Percentiles rank a stretch among this genome's conserved stretches.
These are phyloP conservation scores for Gymnopilus junonius DNA, from an alignment of 768 basidiomycete species.

Conservation along the genomic window DNA sequence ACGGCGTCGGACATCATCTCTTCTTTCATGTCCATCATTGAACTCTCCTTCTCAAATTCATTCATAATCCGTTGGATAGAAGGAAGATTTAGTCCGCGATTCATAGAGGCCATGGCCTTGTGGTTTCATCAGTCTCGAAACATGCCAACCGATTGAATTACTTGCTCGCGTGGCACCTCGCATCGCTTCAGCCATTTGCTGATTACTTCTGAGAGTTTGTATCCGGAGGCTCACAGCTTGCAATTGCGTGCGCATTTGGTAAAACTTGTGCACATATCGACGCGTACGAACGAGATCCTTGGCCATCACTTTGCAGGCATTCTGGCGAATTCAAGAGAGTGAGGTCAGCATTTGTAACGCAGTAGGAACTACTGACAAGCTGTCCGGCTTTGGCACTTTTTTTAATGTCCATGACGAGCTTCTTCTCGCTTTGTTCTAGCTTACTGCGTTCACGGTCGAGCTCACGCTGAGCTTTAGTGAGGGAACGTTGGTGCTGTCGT, in stretches of 20 bases:
- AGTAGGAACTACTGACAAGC: slow-evolving; percentile 60
- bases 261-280: slow-evolving; percentile 96
- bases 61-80: slow-evolving; percentile 96
- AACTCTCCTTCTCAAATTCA: slow-evolving; percentile 96
- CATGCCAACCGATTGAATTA: slow-evolving; percentile 16
- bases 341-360: not conserved
- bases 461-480: slow-evolving; percentile 97
- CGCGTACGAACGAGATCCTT: slow-evolving; percentile 97
- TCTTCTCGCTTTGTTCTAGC: slow-evolving; percentile 97
- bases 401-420: slow-evolving; percentile 94
- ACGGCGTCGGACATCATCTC: slow-evolving; percentile 99
- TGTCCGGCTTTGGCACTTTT: slow-evolving; percentile 95
- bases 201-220: slow-evolving; percentile 95
- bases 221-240: slow-evolving; percentile 95
- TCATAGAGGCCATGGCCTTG: slow-evolving; percentile 99
- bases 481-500: slow-evolving; percentile 93
- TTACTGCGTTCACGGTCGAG: slow-evolving; percentile 94
- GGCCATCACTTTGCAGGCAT: slow-evolving; percentile 99
- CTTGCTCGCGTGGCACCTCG: slow-evolving; percentile 93
- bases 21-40: slow-evolving; percentile 99
- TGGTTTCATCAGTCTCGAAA: slow-evolving; percentile 8
- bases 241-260: slow-evolving; percentile 97
- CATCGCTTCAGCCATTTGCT: slow-evolving; percentile 99
- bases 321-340: slow-evolving; percentile 50
- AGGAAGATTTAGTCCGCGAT: slow-evolving; percentile 92